A percentile compares a stretch with the other conserved stretches of the same genome.
These are phyloP conservation scores for Pisolithus albus DNA, from an alignment of 768 basidiomycete species.

Conservation along the genomic window DNA sequence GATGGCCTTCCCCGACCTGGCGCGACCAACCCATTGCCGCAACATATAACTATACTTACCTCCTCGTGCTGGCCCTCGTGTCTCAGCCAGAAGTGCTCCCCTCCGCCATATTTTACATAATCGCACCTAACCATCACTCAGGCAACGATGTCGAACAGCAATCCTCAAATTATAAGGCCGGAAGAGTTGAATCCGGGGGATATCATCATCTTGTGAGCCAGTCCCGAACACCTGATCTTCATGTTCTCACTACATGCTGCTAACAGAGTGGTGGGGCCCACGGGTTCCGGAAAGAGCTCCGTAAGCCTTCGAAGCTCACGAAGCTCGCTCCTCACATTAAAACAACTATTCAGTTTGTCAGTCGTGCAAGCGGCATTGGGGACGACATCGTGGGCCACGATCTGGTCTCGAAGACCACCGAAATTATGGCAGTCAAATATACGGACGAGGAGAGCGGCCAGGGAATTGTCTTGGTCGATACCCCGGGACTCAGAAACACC, in stretches of 20 bases:
- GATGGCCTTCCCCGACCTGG: neutral
- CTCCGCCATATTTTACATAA: no score
- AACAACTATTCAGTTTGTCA: neutral
- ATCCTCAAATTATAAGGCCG: neutral
- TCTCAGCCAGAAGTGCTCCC: no score
- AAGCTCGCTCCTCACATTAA: neutral
- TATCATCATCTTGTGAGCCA: neutral
- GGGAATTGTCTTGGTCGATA: neutral
- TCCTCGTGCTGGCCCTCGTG: no score
- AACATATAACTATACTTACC: conserved; percentile 8
- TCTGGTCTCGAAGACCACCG: neutral
- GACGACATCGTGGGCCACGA: neutral
- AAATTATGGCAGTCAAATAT: neutral
- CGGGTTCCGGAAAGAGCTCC: neutral
- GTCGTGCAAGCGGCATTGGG: neutral
- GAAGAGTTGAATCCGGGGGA: neutral
- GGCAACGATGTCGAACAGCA: neutral
- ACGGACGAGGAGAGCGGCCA: neutral
- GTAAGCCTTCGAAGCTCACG: neutral
- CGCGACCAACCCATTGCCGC: conserved; percentile 14
- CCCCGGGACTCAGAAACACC: neutral
- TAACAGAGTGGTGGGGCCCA: neutral
- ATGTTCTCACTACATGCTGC: neutral
- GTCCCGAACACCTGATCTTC: neutral
- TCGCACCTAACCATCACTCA: no score